Evolutionary conservation across 2,329 filamentous ascomycete species (phyloP), one percentile per base, ranked within the genome.

Genomic region (Fusarium domesticum): DNA sequence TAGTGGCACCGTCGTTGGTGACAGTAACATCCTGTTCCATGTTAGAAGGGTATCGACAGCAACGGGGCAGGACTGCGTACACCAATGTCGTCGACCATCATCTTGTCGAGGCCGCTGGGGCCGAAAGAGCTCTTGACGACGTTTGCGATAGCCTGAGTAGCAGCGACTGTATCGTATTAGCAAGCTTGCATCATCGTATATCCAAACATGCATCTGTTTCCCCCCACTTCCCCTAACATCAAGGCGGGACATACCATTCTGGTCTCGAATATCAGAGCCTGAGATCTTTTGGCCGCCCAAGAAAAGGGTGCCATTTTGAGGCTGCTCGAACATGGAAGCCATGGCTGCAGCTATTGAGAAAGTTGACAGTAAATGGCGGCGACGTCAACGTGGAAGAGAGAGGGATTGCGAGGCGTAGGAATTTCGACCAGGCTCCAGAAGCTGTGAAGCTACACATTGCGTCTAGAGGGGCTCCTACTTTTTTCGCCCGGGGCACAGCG

Each of bases 61-160:
- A 43, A 45, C 40, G 38, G 51, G 45, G 41, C 34, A 15, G 31
- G 42, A 43, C 54, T 51, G 61, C 84, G 61, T 81, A 89, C 86
- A 65, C 93, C 93, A 69, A 98, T 97, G 68, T 98, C 93, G 73
- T 98, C 93, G 61, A 98, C 93, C 93, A 98, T 97, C 93, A 98
- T 98, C 81, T 98, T 98, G 70, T 98, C 93, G 57, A 98, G 80
- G 37, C 93, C 93, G 51, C 89, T 96, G 39, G 93, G 93, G 43
- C 93, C 93, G 66, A 98, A 98, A 14, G 93, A 98, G 71, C 89
- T 96, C 77, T 96, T 97, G 70, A 98, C 90, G 48, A 98, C 91
- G 83, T 97, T 98, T 62, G 93, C 87, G 64, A 98, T 97, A 47
- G 92, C 90, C 69, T 96, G 90, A 35, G 93, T 97, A 58, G 93